Conservation (phyloP, 305 asterid species). For the Solanum hybrid region DNA sequence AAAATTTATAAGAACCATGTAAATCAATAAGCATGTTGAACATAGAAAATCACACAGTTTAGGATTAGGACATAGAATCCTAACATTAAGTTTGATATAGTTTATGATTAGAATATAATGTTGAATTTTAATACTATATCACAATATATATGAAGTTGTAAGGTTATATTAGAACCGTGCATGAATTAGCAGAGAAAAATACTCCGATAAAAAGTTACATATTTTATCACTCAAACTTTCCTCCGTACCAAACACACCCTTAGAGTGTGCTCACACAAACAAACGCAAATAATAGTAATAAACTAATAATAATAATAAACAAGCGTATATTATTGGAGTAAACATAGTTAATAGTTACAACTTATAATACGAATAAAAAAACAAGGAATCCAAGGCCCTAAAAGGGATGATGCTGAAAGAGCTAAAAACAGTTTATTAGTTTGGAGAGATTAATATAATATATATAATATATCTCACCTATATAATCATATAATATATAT, state of each 20-base stretch:
- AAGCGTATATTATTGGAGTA: neutral
- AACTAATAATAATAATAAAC: neutral
- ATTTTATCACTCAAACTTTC: neutral
- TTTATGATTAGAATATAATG: neutral
- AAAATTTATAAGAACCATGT: no score
- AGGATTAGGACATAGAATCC: neutral
- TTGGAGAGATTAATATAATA: neutral
- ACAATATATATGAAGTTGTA: no score
- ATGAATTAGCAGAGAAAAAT: neutral
- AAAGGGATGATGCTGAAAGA: neutral
- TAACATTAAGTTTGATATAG: neutral
- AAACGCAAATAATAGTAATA: neutral
- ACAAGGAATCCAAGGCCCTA: conserved; percentile 1
- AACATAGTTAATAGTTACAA: neutral
- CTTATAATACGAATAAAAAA: neutral
- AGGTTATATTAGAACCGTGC: neutral
- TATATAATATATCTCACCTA: neutral
- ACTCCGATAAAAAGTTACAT: no score
- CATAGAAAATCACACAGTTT: neutral
- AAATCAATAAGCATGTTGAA: no score
- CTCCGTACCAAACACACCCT: neutral
- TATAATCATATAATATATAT: neutral
- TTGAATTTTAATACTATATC: neutral
- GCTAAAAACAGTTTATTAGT: neutral
- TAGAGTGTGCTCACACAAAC: neutral